Percentiles rank a stretch among this genome's conserved stretches.
Evolutionary conservation across 169 alveolate genomes (phyloP).

Genomic region (Eimeria necatrix): DNA sequence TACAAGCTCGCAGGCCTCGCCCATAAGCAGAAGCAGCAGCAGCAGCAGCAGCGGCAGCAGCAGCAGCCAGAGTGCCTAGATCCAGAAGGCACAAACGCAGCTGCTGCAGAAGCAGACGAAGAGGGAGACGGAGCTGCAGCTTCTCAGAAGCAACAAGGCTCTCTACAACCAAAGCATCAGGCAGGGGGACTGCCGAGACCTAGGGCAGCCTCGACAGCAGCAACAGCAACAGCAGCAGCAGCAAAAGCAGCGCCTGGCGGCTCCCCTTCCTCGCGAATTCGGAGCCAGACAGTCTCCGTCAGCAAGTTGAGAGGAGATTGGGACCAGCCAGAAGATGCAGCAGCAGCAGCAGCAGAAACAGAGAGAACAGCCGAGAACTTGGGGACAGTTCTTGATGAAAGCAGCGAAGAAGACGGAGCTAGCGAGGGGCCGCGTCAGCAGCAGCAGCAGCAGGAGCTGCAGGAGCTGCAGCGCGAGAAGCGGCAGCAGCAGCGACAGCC

Average conservation of each 20-base stretch:
- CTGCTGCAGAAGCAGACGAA: not conserved
- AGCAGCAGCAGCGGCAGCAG: not conserved
- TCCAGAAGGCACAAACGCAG: not conserved
- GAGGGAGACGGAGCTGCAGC: not conserved
- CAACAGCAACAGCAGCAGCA: constrained; percentile 12
- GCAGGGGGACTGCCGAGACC: not conserved
- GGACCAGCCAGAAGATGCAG: not conserved
- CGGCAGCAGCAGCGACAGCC: not conserved
- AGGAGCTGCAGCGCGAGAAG: too few species aligned
- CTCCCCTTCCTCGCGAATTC: not conserved
- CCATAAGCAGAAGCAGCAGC: not conserved
- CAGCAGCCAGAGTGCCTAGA: not conserved
- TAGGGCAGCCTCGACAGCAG: not conserved
- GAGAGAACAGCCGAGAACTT: not conserved
- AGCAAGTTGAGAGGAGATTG: not conserved
- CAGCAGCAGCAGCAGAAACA: not conserved
- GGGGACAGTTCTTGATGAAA: not conserved
- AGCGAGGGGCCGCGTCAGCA: not conserved
- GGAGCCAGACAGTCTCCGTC: not conserved
- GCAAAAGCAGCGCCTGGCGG: not conserved
- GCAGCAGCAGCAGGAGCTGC: too few species aligned
- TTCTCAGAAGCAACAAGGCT: not conserved
- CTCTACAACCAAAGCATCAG: not conserved
- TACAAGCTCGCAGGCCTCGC: constrained; percentile 20
- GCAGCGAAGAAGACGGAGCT: not conserved